Conservation (phyloP, 352 stramenopile species). For the Phytopythium vexans region DNA sequence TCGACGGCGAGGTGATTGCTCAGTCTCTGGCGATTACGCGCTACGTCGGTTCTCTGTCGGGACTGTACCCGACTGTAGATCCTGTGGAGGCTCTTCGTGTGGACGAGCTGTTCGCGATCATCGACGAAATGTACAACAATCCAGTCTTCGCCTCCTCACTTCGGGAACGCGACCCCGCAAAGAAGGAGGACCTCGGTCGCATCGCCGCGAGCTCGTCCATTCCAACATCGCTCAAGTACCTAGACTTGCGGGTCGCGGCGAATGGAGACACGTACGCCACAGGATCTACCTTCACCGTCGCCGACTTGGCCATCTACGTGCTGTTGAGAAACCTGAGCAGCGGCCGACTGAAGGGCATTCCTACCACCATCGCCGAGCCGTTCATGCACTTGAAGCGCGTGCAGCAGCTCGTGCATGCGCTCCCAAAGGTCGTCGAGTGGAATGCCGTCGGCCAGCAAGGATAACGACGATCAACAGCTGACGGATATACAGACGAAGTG, state of each 20-base stretch:
- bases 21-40: constrained; percentile 39
- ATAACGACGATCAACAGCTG: too few species aligned
- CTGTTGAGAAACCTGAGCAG: constrained; percentile 21
- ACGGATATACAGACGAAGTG: too few species aligned
- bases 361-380: constrained; percentile 18
- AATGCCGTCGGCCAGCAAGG: constrained; percentile 9
- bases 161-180: constrained; percentile 15
- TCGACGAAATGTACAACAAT: constrained; percentile 12
- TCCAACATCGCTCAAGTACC: constrained; percentile 20
- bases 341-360: constrained; percentile 20
- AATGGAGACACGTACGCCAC: constrained; percentile 26
- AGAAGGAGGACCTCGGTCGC: constrained; percentile 32
- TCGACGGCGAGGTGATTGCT: constrained; percentile 38
- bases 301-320: constrained; percentile 40
- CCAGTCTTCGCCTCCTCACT: constrained; percentile 8
- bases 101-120: constrained; percentile 14
- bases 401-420: constrained; percentile 19
- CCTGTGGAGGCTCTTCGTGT: constrained; percentile 14
- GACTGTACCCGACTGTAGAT: constrained; percentile 20
- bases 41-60: constrained; percentile 34
- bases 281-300: constrained; percentile 25
- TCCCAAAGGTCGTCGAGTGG: constrained; percentile 37
- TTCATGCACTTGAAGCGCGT: constrained; percentile 24
- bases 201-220: constrained; percentile 24
- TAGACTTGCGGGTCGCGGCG: constrained; percentile 32